Conservation (phyloP, 805 yeast genomes). For the Saturnispora serradocipensis region DNA sequence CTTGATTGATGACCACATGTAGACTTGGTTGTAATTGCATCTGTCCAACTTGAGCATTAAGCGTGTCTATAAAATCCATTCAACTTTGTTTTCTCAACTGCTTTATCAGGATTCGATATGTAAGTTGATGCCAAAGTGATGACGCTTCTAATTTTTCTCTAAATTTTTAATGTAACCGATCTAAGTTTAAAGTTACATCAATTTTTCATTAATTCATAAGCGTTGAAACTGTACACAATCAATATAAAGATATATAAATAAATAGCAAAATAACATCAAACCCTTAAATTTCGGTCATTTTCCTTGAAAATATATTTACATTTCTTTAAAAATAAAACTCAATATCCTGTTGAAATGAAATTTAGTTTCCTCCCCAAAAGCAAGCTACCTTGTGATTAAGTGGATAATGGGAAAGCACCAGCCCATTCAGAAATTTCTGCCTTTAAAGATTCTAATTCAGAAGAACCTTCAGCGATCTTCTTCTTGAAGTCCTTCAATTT, state of each 20-base stretch:
- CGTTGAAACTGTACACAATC: conserved; percentile 2
- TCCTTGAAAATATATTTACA: background rate
- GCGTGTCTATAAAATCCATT: conserved; percentile 5
- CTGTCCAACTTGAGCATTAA: conserved; percentile 1
- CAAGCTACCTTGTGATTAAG: conserved; percentile 22
- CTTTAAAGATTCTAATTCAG: conserved; percentile 58
- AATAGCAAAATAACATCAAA: background rate
- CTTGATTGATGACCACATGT: background rate
- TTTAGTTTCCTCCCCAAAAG: background rate
- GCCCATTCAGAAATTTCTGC: conserved; percentile 87
- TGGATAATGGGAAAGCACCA: conserved; percentile 68
- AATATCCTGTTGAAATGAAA: background rate
- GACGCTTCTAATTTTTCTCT: background rate
- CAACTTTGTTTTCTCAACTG: background rate
- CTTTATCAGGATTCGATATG: background rate
- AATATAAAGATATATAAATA: background rate
- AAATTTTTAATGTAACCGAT: background rate
- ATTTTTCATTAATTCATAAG: background rate
- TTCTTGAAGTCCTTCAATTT: conserved; percentile 94
- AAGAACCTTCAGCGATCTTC: conserved; percentile 61
- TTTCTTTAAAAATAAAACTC: conserved; percentile 7
- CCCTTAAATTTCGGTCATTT: background rate
- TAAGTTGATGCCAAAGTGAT: background rate
- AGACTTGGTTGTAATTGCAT: background rate
- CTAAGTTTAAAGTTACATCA: background rate